Conservation (phyloP, 306 rosid species). For the Cicer cuneatum region DNA sequence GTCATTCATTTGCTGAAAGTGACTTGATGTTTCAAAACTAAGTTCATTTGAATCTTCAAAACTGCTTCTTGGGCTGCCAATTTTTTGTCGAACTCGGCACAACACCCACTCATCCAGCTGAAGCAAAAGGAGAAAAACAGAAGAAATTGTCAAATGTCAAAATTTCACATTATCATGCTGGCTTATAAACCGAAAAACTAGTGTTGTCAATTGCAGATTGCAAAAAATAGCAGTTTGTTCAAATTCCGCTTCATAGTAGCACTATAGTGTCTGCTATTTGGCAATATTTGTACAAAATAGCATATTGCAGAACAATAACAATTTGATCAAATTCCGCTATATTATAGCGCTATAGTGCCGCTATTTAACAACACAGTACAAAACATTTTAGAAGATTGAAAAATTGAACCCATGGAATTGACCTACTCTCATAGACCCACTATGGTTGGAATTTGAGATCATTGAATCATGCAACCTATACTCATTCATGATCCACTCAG, state of each 20-base stretch:
- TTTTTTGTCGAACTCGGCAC: constrained; percentile 63
- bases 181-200: background rate
- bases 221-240: too few species aligned
- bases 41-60: constrained; percentile 54
- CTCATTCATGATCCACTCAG: constrained; percentile 84
- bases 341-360: too few species aligned
- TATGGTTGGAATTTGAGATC: constrained; percentile 49
- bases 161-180: background rate
- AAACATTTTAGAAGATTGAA: background rate
- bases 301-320: too few species aligned
- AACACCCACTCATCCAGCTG: constrained; percentile 87
- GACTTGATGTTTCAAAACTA: constrained; percentile 45
- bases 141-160: constrained; percentile 35
- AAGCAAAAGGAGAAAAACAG: constrained; percentile 11
- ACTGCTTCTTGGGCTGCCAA: constrained; percentile 46
- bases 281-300: too few species aligned
- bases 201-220: too few species aligned
- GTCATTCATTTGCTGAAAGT: constrained; percentile 45
- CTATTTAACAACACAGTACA: too few species aligned
- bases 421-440: constrained; percentile 74
- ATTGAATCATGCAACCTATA: constrained; percentile 68
- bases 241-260: too few species aligned
- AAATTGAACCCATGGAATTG: constrained; percentile 32
- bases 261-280: too few species aligned
- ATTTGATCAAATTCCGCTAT: too few species aligned